phyloP scores from a whole-genome alignment of 768 basidiomycete genomes.

The Trametes elegans region DNA sequence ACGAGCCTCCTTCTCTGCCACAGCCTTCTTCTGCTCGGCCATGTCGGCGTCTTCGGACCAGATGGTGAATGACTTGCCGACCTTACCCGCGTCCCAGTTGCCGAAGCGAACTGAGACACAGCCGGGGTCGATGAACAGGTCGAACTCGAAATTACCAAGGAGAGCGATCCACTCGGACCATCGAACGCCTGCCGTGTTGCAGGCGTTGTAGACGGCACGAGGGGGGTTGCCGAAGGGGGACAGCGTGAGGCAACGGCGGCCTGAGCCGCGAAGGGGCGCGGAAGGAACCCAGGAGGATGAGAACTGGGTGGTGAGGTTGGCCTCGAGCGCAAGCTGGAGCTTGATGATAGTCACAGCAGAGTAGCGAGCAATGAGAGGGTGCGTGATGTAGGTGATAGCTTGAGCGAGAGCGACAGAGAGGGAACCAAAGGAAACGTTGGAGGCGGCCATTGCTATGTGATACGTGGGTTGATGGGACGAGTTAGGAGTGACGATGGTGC shows the following conservation, averaged over 20 bases:
- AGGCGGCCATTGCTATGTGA: constrained; percentile 29
- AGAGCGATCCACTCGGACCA: constrained; percentile 80
- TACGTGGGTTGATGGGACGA: constrained; percentile 1
- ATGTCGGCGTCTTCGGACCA: constrained; percentile 57
- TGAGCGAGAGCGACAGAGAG: constrained; percentile 72
- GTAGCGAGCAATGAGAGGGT: constrained; percentile 56
- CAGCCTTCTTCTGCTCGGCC: constrained; percentile 29
- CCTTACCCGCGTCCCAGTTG: constrained; percentile 37
- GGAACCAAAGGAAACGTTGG: constrained; percentile 33
- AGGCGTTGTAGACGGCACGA: constrained; percentile 67
- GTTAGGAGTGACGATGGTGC: constrained; percentile 25
- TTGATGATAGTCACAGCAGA: constrained; percentile 62
- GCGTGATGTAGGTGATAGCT: constrained; percentile 71
- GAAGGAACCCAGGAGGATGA: constrained; percentile 62
- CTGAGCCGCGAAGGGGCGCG: constrained; percentile 66
- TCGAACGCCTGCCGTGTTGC: constrained; percentile 64
- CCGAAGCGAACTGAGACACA: constrained; percentile 67
- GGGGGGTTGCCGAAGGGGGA: constrained; percentile 70
- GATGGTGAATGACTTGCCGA: constrained; percentile 54
- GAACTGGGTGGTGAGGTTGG: constrained; percentile 69
- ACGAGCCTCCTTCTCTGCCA: constrained; percentile 17
- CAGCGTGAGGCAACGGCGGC: constrained; percentile 71
- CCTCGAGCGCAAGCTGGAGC: constrained; percentile 70
- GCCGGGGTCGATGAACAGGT: constrained; percentile 80
- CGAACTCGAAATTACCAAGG: constrained; percentile 69